Evolutionary conservation across 345 rosid genomes (phyloP), one percentile per base, ranked within the genome.

Genomic region (Bruguiera sexangula): DNA sequence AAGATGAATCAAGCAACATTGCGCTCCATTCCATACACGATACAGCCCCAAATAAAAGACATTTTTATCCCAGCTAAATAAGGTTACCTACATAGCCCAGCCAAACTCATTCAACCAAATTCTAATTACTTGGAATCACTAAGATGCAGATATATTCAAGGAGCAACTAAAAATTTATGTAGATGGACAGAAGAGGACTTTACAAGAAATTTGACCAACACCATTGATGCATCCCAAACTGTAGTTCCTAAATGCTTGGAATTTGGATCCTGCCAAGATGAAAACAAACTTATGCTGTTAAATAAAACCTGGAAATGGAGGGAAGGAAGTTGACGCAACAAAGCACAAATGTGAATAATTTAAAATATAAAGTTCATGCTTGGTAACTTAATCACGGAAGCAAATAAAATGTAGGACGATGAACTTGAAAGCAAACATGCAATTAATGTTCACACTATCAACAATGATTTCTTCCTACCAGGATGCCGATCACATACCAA

Each of bases 221-320:
- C 97, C 84, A 94, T 80, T 15, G 97, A 94, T 7, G 98, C 93
- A 81, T 94, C 98, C 97, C 98, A 94, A 73, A 94, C 98, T 9
- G 97, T 94, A 62, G 96, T 94, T 74, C 97, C 98, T 65, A 85
- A 79, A 83, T 94, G 96, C 86, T 88, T 88, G 19, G 98, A 94
- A 81, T 94, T 94, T 20, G 98, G 97, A 83, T 94, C 96, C 98
- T 93, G 69, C 66, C 81, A 84, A 68, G 64, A 64, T 18, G 39
- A 70, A 10, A 11, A 75, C 22, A 58, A 81, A 70, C 8, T 58
- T 15, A 65, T 21, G 21, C 16, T 24, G 53, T 67, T 54, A 54
- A 60, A 24, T 43, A 43, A 21, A 72, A 54, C 27, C 21, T 50
- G 32, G 73, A 56, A 21, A 21, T 5, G 27, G 51, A 63, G 56